phyloP scores from a whole-genome alignment of 2,329 filamentous ascomycete genomes.

The Colletotrichum caudatum region DNA sequence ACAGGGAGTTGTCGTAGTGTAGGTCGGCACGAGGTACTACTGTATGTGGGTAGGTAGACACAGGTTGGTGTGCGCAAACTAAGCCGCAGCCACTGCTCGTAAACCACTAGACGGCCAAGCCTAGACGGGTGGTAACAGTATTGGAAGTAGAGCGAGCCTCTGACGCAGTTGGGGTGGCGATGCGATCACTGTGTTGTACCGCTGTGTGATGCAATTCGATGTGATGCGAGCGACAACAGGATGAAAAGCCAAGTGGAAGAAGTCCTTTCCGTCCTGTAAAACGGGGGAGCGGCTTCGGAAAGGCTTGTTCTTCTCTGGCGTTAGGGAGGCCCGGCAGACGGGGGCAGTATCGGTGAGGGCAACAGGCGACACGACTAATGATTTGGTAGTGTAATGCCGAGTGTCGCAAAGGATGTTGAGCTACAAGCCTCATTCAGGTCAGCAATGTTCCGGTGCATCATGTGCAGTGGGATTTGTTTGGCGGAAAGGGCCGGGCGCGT shows the following conservation, averaged over 20 bases:
- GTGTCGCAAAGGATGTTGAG: slow-evolving; percentile 14
- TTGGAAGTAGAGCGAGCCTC: slow-evolving; percentile 15
- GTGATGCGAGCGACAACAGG: slow-evolving; percentile 4
- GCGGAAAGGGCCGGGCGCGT: slow-evolving; percentile 15
- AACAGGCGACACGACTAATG: slow-evolving; percentile 15
- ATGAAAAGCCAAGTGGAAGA: slow-evolving; percentile 15
- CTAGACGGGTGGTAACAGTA: slow-evolving; percentile 8
- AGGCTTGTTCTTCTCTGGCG: slow-evolving; percentile 19
- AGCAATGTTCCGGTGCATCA: slow-evolving; percentile 33
- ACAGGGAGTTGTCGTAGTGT: neutral
- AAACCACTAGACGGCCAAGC: slow-evolving; percentile 14
- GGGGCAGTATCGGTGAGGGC: slow-evolving; percentile 30
- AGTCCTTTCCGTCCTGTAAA: neutral
- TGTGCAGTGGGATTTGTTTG: slow-evolving; percentile 34
- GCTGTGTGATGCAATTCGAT: slow-evolving; percentile 22
- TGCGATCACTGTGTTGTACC: slow-evolving; percentile 1
- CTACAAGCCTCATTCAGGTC: slow-evolving; percentile 35
- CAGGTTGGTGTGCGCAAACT: slow-evolving; percentile 35
- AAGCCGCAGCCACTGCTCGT: slow-evolving; percentile 35
- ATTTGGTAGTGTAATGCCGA: slow-evolving; percentile 11
- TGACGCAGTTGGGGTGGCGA: slow-evolving; percentile 22
- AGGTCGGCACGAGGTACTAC: neutral
- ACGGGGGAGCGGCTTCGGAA: neutral
- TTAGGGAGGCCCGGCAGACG: slow-evolving; percentile 16
- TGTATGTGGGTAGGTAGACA: neutral